phyloP scores from a whole-genome alignment of 2,329 filamentous ascomycete species.

The Rhynchosporium secalis region DNA sequence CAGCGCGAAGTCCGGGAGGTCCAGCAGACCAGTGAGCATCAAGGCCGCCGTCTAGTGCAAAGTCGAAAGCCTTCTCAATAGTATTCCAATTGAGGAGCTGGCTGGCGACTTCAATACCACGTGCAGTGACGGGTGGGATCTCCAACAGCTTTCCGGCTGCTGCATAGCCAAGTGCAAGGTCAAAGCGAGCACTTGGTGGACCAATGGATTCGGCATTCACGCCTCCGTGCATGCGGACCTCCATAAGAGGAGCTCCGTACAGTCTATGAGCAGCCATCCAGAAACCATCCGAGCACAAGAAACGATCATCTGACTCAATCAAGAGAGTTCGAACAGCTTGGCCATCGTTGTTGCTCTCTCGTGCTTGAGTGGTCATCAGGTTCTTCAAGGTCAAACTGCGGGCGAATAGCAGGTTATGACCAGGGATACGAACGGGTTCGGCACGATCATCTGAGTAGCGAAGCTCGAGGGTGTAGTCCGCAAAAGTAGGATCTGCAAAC shows the following conservation, averaged over 20 bases:
- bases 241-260: slow-evolving; percentile 55
- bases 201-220: slow-evolving; percentile 36
- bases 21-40: slow-evolving; percentile 40
- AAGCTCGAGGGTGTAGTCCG: slow-evolving; percentile 51
- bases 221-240: slow-evolving; percentile 28
- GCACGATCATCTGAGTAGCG: slow-evolving; percentile 46
- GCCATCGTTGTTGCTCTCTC: slow-evolving; percentile 36
- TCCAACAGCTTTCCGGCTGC: slow-evolving; percentile 61
- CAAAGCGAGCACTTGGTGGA: slow-evolving; percentile 47
- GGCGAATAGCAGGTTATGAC: slow-evolving; percentile 56
- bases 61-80: slow-evolving; percentile 60
- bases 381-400: slow-evolving; percentile 49
- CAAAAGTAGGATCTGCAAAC: slow-evolving; percentile 44
- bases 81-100: slow-evolving; percentile 63
- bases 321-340: slow-evolving; percentile 43
- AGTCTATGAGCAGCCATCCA: slow-evolving; percentile 57
- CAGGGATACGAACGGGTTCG: slow-evolving; percentile 49
- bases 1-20: slow-evolving; percentile 34
- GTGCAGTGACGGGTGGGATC: slow-evolving; percentile 54
- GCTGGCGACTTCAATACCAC: slow-evolving; percentile 60
- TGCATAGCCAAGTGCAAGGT: slow-evolving; percentile 63
- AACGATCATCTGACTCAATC: slow-evolving; percentile 53
- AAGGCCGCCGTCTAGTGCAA: slow-evolving; percentile 52
- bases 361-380: slow-evolving; percentile 35
- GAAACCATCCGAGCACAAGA: slow-evolving; percentile 56